Evolutionary conservation across 2,329 filamentous ascomycete genomes (phyloP).

Genomic region (Dothideomycetes sp.): DNA sequence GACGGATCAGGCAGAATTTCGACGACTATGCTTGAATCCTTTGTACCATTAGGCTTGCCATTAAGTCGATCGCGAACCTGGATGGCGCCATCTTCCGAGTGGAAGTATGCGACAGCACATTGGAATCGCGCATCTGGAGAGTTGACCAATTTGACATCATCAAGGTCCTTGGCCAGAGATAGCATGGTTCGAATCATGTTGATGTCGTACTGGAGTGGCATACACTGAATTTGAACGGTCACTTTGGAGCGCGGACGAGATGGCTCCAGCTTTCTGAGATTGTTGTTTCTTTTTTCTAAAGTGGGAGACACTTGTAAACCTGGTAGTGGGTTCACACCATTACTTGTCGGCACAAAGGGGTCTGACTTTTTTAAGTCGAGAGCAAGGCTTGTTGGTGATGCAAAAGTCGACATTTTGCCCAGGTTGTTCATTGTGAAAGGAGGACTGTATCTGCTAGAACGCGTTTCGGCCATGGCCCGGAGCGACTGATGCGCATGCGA

Average conservation of each 20-base stretch:
- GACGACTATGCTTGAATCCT: conserved; percentile 49
- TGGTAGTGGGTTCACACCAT: conserved; percentile 33
- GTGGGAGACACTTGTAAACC: conserved; percentile 32
- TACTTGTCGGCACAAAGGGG: too few species aligned
- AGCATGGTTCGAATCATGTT: conserved; percentile 55
- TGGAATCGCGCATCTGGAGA: conserved; percentile 48
- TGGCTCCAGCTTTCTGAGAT: conserved; percentile 6
- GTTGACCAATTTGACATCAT: conserved; percentile 49
- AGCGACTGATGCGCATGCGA: conserved; percentile 6
- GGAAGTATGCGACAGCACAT: conserved; percentile 51
- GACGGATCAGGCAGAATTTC: conserved; percentile 40
- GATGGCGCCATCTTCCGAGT: conserved; percentile 46
- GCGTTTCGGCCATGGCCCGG: conserved; percentile 8
- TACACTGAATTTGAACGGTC: conserved; percentile 49
- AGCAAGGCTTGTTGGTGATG: background rate
- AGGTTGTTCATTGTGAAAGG: conserved; percentile 1
- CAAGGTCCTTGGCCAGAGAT: conserved; percentile 40
- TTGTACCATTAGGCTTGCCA: conserved; percentile 53
- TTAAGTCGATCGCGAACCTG: conserved; percentile 51
- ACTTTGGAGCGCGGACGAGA: conserved; percentile 5
- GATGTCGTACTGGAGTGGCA: conserved; percentile 49
- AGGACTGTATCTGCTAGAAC: conserved; percentile 6
- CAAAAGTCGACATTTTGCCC: background rate
- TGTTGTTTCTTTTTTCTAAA: conserved; percentile 30
- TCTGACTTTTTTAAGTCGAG: background rate